Conservation (phyloP, 2,329 filamentous ascomycete species). For the Trichoderma gracile region DNA sequence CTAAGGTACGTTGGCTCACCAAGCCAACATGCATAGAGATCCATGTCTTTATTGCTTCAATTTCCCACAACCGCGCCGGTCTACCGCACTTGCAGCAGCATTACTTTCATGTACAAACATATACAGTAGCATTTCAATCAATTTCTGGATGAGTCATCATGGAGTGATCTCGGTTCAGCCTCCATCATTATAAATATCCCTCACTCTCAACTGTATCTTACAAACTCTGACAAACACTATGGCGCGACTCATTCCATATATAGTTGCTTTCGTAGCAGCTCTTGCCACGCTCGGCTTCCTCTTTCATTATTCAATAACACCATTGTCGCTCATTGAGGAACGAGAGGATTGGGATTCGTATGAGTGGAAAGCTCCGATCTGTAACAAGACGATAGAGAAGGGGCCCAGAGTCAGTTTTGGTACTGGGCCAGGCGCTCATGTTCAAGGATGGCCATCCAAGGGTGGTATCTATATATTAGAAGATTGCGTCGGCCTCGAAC, state of each 20-base stretch:
- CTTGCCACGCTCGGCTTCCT: background rate
- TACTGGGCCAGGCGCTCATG: background rate
- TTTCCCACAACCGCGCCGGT: background rate
- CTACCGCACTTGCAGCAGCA: background rate
- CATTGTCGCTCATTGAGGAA: background rate
- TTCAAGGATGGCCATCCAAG: constrained; percentile 5
- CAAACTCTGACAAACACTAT: background rate
- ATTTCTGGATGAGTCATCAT: too few relatives aligned
- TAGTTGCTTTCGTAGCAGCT: background rate
- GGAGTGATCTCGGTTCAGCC: too few relatives aligned
- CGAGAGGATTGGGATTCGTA: too few relatives aligned
- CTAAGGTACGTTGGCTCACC: too few relatives aligned
- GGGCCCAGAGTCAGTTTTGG: background rate
- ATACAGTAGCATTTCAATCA: too few relatives aligned
- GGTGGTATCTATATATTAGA: constrained; percentile 4
- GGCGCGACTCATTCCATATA: background rate
- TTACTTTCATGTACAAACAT: background rate
- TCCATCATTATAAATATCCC: too few relatives aligned
- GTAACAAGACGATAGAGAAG: background rate
- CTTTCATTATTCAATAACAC: background rate
- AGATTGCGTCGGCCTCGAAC: background rate
- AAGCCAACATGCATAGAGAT: background rate
- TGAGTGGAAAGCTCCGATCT: background rate
- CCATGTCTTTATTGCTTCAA: background rate
- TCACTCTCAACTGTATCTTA: background rate